Evolutionary conservation across 768 basidiomycete species (phyloP).

Genomic region (Pisolithus tinctorius): DNA sequence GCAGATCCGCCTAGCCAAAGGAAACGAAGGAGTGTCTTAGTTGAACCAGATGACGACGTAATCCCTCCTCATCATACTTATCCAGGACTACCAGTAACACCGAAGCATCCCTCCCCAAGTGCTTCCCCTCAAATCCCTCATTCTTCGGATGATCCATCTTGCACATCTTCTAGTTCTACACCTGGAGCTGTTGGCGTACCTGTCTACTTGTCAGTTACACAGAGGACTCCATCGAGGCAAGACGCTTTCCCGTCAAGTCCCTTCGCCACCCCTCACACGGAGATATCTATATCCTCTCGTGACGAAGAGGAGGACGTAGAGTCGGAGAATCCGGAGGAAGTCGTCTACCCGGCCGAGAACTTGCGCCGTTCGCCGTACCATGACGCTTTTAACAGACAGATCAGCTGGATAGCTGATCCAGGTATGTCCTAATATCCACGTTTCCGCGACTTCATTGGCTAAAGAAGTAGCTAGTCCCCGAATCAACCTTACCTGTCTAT

Average conservation of each 20-base stretch:
- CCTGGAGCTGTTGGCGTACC: conserved; percentile 42
- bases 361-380: conserved; percentile 46
- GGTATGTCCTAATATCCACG: conserved; percentile 37
- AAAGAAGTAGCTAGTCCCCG: conserved; percentile 37
- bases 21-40: conserved; percentile 53
- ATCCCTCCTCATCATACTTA: conserved; percentile 32
- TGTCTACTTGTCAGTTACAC: conserved; percentile 36
- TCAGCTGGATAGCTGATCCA: conserved; percentile 74
- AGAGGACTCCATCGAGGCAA: conserved; percentile 44
- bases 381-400: conserved; percentile 45
- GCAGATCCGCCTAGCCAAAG: conserved; percentile 33
- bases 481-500: conserved; percentile 59
- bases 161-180: conserved; percentile 37
- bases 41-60: conserved; percentile 66
- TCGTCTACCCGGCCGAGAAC: conserved; percentile 56
- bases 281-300: conserved; percentile 40
- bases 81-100: conserved; percentile 37
- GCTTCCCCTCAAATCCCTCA: conserved; percentile 37
- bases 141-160: conserved; percentile 47
- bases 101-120: conserved; percentile 29
- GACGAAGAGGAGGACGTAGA: conserved; percentile 49
- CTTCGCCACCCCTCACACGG: conserved; percentile 65
- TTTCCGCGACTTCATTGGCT: conserved; percentile 5
- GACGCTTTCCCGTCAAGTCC: conserved; percentile 65
- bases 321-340: conserved; percentile 44